Percentiles rank a stretch among this genome's conserved stretches.
Conservation (phyloP, 768 basidiomycete species). For the Naematelia aurantialba region DNA sequence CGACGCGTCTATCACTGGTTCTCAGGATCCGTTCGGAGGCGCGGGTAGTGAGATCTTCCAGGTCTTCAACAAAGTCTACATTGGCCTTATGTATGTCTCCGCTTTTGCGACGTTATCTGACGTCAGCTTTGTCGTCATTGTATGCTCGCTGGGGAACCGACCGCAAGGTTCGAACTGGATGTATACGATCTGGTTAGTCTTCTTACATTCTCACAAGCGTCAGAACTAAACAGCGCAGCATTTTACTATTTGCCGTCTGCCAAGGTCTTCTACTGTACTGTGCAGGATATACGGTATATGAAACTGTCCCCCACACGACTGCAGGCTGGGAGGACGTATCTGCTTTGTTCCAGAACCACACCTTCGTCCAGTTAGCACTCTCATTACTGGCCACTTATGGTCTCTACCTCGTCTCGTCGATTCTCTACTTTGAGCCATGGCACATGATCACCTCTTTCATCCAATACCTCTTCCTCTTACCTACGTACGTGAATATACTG, state of each 20-base stretch:
- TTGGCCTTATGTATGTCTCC: constrained; percentile 75
- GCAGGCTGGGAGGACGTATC: constrained; percentile 68
- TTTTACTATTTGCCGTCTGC: constrained; percentile 39
- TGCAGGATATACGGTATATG: constrained; percentile 84
- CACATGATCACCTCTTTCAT: constrained; percentile 50
- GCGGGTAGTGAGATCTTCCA: constrained; percentile 72
- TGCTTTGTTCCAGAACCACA: constrained; percentile 52
- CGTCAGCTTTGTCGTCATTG: constrained; percentile 31
- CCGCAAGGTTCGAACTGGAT: constrained; percentile 82
- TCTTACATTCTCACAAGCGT: constrained; percentile 51
- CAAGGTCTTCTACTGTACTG: constrained; percentile 72
- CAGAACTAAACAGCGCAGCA: constrained; percentile 18
- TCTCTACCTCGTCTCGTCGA: constrained; percentile 60
- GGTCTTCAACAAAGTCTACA: constrained; percentile 73
- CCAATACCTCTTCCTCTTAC: constrained; percentile 48
- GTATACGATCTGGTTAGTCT: constrained; percentile 60
- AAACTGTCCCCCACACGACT: constrained; percentile 70
- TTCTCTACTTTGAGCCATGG: constrained; percentile 50
- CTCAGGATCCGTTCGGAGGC: constrained; percentile 68
- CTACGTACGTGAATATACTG: constrained; percentile 49
- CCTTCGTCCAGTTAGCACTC: constrained; percentile 66
- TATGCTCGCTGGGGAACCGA: constrained; percentile 76
- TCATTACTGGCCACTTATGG: constrained; percentile 71
- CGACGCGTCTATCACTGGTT: constrained; percentile 66
- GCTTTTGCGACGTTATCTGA: constrained; percentile 1